Evolutionary conservation across 2,329 filamentous ascomycete genomes (phyloP).

Genomic region (Alternaria conjuncta): DNA sequence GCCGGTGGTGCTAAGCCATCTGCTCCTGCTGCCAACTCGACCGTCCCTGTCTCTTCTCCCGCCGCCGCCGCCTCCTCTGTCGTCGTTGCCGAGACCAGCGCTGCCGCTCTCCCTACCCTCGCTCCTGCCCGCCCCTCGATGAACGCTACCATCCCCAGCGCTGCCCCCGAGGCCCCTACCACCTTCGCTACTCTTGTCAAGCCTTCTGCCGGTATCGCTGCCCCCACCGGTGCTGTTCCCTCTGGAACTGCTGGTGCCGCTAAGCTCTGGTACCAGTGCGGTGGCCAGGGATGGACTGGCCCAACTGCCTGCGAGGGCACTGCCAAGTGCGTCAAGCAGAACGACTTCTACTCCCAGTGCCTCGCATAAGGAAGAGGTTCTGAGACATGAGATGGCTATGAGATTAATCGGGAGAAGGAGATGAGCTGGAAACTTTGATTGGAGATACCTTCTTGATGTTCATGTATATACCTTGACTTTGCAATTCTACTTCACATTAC

Average conservation of each 20-base stretch:
- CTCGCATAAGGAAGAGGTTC: not conserved
- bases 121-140: conserved; percentile 1
- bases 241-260: conserved; percentile 3
- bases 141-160: conserved; percentile 11
- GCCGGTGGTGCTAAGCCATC: conserved; percentile 22
- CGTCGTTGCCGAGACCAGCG: conserved; percentile 4
- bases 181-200: conserved; percentile 14
- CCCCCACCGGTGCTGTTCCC: conserved; percentile 35
- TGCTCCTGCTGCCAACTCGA: conserved; percentile 15
- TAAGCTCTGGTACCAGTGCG: conserved; percentile 27
- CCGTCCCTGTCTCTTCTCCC: conserved; percentile 11
- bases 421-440: not conserved
- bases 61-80: not conserved
- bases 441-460: conserved; percentile 4
- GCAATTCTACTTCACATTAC: conserved; percentile 3
- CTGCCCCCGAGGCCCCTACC: conserved; percentile 7
- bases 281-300: conserved; percentile 50
- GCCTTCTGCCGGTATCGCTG: conserved; percentile 9
- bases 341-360: conserved; percentile 55
- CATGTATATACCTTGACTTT: conserved; percentile 15
- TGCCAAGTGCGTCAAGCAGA: conserved; percentile 43
- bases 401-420: not conserved
- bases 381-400: not conserved
- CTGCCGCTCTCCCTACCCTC: conserved; percentile 2
- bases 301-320: conserved; percentile 47